phyloP scores from a whole-genome alignment of 352 stramenopile species.

The Globisporangium orthogonon region DNA sequence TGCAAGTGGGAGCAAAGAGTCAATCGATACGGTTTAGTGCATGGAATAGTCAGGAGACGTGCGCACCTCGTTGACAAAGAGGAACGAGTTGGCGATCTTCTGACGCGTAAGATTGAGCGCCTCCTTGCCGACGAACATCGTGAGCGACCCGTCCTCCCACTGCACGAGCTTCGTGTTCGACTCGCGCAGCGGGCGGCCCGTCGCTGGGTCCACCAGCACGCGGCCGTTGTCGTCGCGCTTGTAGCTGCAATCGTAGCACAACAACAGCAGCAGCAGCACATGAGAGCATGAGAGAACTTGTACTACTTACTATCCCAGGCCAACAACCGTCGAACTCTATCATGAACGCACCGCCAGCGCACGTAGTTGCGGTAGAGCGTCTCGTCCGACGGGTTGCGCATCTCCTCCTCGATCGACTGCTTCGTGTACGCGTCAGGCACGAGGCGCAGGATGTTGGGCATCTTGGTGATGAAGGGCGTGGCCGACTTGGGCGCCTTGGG shows the following conservation, averaged over 20 bases:
- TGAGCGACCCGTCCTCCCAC: slow-evolving; percentile 82
- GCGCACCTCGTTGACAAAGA: slow-evolving; percentile 67
- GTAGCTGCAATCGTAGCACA: slow-evolving; percentile 18
- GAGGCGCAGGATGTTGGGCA: slow-evolving; percentile 82
- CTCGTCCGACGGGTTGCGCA: slow-evolving; percentile 79
- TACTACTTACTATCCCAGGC: neutral
- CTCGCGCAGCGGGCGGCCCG: slow-evolving; percentile 50
- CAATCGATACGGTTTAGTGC: too few species aligned
- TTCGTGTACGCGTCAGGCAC: slow-evolving; percentile 75
- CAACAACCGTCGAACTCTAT: neutral
- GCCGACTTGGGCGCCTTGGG: slow-evolving; percentile 58
- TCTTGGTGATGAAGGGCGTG: slow-evolving; percentile 71
- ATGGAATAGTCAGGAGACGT: neutral
- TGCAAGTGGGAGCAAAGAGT: too few species aligned
- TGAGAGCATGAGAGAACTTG: neutral
- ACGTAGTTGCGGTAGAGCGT: slow-evolving; percentile 85
- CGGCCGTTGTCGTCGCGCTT: slow-evolving; percentile 51
- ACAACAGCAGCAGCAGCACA: neutral
- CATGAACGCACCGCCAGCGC: slow-evolving; percentile 48
- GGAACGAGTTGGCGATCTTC: slow-evolving; percentile 83
- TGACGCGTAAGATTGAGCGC: slow-evolving; percentile 75
- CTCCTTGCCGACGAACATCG: slow-evolving; percentile 83
- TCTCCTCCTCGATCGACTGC: slow-evolving; percentile 69
- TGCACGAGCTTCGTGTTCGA: slow-evolving; percentile 81
- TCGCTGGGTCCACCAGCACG: slow-evolving; percentile 61